Evolutionary conservation across 257 asterid species (phyloP).

Genomic region (Misopates orontium): DNA sequence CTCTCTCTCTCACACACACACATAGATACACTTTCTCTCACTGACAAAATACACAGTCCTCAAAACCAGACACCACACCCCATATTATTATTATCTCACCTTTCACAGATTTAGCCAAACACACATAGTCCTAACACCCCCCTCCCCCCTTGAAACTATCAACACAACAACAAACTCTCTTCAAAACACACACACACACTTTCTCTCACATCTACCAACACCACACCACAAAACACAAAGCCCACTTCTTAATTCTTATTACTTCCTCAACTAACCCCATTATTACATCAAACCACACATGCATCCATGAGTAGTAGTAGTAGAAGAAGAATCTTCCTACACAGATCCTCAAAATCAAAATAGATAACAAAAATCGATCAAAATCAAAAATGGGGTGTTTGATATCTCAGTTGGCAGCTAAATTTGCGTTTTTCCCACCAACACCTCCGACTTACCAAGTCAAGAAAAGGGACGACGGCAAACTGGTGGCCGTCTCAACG

Average conservation of each 20-base stretch:
- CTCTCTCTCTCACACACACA: constrained; percentile 9
- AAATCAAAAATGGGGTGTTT: constrained; percentile 72
- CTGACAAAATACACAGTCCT: background rate
- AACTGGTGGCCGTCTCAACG: constrained; percentile 67
- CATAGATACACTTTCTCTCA: background rate
- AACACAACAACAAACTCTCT: background rate
- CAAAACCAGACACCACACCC: constrained; percentile 21
- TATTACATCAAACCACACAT: constrained; percentile 29
- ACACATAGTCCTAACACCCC: constrained; percentile 20
- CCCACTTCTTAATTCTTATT: constrained; percentile 23
- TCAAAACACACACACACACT: background rate
- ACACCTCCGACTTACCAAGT: constrained; percentile 89
- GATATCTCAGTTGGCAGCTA: constrained; percentile 87
- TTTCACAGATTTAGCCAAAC: constrained; percentile 55
- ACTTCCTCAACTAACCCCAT: constrained; percentile 32
- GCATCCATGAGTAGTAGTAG: constrained; percentile 49
- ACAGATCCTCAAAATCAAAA: constrained; percentile 11
- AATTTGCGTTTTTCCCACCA: constrained; percentile 97
- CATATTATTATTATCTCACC: constrained; percentile 42
- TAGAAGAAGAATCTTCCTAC: constrained; percentile 30
- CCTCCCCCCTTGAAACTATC: constrained; percentile 31
- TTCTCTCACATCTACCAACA: constrained; percentile 24
- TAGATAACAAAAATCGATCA: background rate
- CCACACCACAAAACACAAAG: constrained; percentile 30
- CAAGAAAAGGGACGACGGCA: constrained; percentile 74